Base-by-base conservation (phyloP, 2,329 filamentous ascomycete genomes). In the Byssoonygena ceratinophila region DNA sequence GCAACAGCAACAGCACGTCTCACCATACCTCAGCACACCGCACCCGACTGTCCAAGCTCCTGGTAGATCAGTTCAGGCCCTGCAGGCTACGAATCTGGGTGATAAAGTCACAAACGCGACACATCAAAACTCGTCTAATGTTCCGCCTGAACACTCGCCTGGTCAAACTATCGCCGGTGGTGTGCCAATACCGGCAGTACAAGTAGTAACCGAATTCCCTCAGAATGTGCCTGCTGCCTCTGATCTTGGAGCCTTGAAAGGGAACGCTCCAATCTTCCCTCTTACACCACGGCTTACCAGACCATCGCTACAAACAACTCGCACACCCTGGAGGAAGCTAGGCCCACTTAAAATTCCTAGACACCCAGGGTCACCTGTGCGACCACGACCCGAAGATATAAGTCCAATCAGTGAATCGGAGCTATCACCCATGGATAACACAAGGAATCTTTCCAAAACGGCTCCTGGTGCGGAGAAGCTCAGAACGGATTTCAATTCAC, bases 351-450 rank as follows among this genome's bases (percentile, higher is more conserved):
- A 54, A 16, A 60, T 60, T 34, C 60, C 67, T 0, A 55, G 62
- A 16, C 68, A 66, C 4, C 68, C 69, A 25, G 60, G 61, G 14
- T 73, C 71, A 18, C 71, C 71, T 8, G 58, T 63, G 46, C 64
- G 67, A 1, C 71, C 71, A 43, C 61, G 64, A 4, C 65, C 69
- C 1, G 68, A 70, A 50, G 71, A 72, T 58, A 66, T 74, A 9
- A 74, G 71, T 57, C 71, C 71, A 0, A 71, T 74, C 51, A 74
- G 71, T 46, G 71, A 73, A 32, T 63, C 61, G 40, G 68, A 64
- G 2, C 60, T 61, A n/a, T 72, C 70, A 11, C 66, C 69, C 12
- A 54, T 39, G n/a, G 32, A 50, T 36, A 20, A 25, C 18, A 20
- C 14, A 53, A 31, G 41, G 20, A 11, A 25, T 11, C 4, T 25